Evolutionary conservation across 805 yeast genomes (phyloP), one percentile per base, ranked within the genome.

Genomic region (Torulaspora indica): DNA sequence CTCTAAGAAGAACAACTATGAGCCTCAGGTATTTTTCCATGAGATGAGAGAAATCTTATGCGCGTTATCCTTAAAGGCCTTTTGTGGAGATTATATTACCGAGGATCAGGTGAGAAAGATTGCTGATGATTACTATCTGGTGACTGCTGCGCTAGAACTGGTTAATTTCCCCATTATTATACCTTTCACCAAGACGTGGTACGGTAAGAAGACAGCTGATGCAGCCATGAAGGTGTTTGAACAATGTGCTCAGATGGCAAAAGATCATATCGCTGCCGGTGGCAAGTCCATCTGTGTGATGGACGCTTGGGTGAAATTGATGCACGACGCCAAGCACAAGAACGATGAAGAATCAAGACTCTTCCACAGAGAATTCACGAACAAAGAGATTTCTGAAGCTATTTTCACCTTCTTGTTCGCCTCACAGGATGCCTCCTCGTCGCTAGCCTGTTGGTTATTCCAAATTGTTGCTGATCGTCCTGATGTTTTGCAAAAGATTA

Each of bases 171-270:
- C 98, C 51, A 86, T 93, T 58, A 91, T 93, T 52, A 67, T 93
- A 38, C 98, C 98, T 24, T 93, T 76, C 75, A 89, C 98, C 49
- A 93, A 91, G 72, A 84, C 98, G 28, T 93, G 98, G 98, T 87
- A 90, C 68, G 98, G 98, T 54, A 83, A 86, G 72, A 80, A 76
- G 63, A 85, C 90, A 60, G 95, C 97, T 45, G 95, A 93, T 64
- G 79, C 82, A 74, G 87, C 96, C 13, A 91, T 93, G 97, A 82
- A 79, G 56, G 82, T 88, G 56, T 89, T 93, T 58, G 96, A 82
- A 60, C 69, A 68, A 22, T 91, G 98, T 73, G 95, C 98, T 13
- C 88, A 76, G 54, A 78, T 73, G 78, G 86, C 98, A 43, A 91
- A 91, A 67, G 77, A 76, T 45, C 82, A 82, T 61, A 83, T 91